Evolutionary conservation across 139 green algal species (phyloP), one percentile per base, ranked within the genome.

Genomic region (Chlorella sp.): DNA sequence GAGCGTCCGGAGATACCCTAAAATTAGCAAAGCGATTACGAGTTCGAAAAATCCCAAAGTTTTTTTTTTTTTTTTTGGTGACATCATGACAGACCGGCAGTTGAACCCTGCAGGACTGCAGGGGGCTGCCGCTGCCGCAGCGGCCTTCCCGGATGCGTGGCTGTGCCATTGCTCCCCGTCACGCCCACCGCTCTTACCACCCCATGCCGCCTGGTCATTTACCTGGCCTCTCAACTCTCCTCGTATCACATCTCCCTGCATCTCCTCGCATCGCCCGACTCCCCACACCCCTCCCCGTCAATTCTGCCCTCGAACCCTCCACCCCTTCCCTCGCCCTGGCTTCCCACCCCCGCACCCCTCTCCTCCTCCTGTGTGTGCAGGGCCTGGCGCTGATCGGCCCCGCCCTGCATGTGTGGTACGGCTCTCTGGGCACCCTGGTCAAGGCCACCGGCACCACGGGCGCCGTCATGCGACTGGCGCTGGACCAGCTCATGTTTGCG

Each of bases 401-500:
- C 40, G 90, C 92, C 30, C 93, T 99, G 76, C 95, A 98, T 89
- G 91, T 94, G 36, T 99, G 97, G 97, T 99, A 98, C 91, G 83
- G 89, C 36, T 86, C 66, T 0, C 93, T 99, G 39, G 94, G 92
- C 84, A 92, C 86, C 21, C 64, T 97, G 0, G 92, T 98, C n/a
- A 93, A 93, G 19, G 89, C 89, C 9, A 86, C 88, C 24, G 94
- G 94, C 68, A 94, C 88, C 26, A 78, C 78, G 83, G 93, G 95
- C 91, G 90, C 76, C 3, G 0, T 96, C 3, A 37, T 92, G 15
- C 92, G 95, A 9, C 85, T 98, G 57, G 90, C 86, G 0, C 83
- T 97, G 57, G 97, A 99, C 91, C 98, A 99, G 93, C 85, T 97
- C 24, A 81, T 96, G 9, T 99, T 98, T 91, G 97, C 98, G 0